phyloP scores from a whole-genome alignment of 2,329 filamentous ascomycete species.

The Zasmidium citrigriseum region DNA sequence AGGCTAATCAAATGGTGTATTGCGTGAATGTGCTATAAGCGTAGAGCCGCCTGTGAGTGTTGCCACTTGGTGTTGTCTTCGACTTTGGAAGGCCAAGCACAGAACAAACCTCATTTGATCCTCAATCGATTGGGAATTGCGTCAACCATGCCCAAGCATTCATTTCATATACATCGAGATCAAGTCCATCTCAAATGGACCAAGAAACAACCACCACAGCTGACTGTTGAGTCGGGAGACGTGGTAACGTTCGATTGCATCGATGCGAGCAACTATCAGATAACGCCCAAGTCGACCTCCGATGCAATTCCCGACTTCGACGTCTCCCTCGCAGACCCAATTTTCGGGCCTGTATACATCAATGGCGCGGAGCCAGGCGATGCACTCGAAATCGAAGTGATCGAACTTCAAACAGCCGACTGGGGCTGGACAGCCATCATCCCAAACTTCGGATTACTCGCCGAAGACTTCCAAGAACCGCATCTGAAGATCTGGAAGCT shows the following conservation, averaged over 20 bases:
- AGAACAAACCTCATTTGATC: no score
- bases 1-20: no score
- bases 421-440: slow-evolving; percentile 25
- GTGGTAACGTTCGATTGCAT: slow-evolving; percentile 24
- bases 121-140: no score
- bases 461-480: slow-evolving; percentile 20
- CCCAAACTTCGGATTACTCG: slow-evolving; percentile 20
- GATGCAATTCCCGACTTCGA: slow-evolving; percentile 15
- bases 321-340: slow-evolving; percentile 19
- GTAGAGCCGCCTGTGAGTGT: no score
- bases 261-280: slow-evolving; percentile 21
- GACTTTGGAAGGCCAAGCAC: no score
- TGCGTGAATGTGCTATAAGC: no score
- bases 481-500: slow-evolving; percentile 21
- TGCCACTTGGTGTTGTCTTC: no score
- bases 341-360: slow-evolving; percentile 23
- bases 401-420: slow-evolving; percentile 17
- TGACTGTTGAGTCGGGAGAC: slow-evolving; percentile 21
- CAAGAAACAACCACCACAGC: slow-evolving; percentile 14
- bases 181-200: slow-evolving; percentile 23
- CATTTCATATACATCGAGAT: slow-evolving; percentile 21
- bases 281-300: slow-evolving; percentile 18
- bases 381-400: slow-evolving; percentile 22
- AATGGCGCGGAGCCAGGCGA: slow-evolving; percentile 23
- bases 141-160: slow-evolving; percentile 2